These are phyloP conservation scores for Eucalyptus coolabah DNA, from an alignment of 345 rosid genomes.

Conservation along the genomic window DNA sequence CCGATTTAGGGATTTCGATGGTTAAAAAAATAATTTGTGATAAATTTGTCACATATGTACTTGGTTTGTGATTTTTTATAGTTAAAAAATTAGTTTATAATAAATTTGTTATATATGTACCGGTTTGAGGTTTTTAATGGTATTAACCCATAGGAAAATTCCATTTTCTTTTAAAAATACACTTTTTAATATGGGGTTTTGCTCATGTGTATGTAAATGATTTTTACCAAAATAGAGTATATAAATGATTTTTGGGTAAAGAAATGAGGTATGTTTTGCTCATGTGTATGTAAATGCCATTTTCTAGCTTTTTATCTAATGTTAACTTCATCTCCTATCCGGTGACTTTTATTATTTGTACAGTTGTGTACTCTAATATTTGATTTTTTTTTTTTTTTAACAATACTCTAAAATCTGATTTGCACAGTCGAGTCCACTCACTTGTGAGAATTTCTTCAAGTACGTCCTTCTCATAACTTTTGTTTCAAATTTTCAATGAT, in stretches of 20 bases:
- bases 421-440: neutral
- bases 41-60: too few species aligned
- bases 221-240: neutral
- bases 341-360: neutral
- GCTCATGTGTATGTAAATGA: neutral
- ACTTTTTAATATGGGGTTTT: neutral
- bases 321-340: neutral
- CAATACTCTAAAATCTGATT: neutral
- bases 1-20: accelerated
- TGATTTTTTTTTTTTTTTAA: neutral
- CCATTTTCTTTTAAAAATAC: neutral
- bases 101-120: too few species aligned
- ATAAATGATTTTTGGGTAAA: neutral
- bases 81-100: too few species aligned
- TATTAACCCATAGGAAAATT: neutral
- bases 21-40: too few species aligned
- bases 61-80: accelerated
- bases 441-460: neutral
- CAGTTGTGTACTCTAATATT: neutral
- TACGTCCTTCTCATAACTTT: neutral
- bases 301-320: neutral
- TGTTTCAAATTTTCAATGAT: neutral
- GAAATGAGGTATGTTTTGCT: neutral
- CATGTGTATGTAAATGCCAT: too few species aligned
- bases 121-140: too few species aligned